Evolutionary conservation across 2,329 filamentous ascomycete species (phyloP).

Genomic region (Colletotrichum sp.): DNA sequence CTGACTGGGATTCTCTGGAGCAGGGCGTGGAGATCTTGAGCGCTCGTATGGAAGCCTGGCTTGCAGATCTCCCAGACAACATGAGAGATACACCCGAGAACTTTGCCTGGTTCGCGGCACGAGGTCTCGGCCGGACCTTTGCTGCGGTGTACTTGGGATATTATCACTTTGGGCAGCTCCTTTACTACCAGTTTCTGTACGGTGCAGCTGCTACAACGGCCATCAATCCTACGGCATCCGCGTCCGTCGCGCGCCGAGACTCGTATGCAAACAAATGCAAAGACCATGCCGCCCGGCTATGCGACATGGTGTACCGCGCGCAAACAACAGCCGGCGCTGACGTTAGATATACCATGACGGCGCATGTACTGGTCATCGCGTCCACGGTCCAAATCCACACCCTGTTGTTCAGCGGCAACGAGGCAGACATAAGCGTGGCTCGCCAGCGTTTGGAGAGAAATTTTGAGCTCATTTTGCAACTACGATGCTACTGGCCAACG

Average conservation of each 20-base stretch:
- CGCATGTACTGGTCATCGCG: constrained; percentile 50
- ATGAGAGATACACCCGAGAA: constrained; percentile 44
- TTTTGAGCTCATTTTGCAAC: constrained; percentile 44
- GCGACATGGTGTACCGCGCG: constrained; percentile 44
- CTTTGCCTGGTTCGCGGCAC: constrained; percentile 35
- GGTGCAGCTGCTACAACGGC: constrained; percentile 22
- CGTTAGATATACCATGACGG: constrained; percentile 47
- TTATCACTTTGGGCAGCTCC: constrained; percentile 49
- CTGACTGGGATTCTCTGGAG: constrained; percentile 31
- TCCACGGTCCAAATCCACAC: constrained; percentile 52
- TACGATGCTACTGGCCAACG: constrained; percentile 46
- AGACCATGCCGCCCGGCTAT: constrained; percentile 41
- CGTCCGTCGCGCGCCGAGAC: constrained; percentile 26
- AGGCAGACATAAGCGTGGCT: constrained; percentile 37
- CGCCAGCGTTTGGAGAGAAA: constrained; percentile 44
- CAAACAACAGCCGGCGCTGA: constrained; percentile 39
- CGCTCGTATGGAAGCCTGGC: constrained; percentile 38
- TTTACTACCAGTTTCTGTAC: constrained; percentile 50
- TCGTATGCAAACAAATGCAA: constrained; percentile 44
- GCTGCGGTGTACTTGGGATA: constrained; percentile 51
- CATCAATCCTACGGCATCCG: constrained; percentile 9
- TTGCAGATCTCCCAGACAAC: constrained; percentile 34
- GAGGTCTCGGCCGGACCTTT: constrained; percentile 46
- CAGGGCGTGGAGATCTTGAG: constrained; percentile 33
- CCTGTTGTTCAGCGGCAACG: constrained; percentile 42